These are phyloP conservation scores for Gigaspora rosea DNA, from an alignment of 192 early-diverging fungal genomes.

Conservation along the genomic window DNA sequence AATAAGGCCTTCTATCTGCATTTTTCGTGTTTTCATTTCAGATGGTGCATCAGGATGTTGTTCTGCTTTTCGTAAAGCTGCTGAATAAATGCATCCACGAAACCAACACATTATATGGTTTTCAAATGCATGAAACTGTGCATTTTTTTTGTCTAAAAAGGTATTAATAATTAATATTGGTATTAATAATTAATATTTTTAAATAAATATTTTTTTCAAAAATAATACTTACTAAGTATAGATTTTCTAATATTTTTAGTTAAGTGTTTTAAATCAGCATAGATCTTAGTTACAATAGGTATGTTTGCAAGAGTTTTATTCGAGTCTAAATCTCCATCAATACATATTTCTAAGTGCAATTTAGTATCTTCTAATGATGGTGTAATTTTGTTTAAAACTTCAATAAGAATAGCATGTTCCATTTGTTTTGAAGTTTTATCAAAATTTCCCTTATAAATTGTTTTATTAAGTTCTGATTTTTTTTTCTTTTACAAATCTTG, in stretches of 20 bases:
- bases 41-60: no score
- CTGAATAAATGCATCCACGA: no score
- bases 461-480: not conserved
- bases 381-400: not conserved
- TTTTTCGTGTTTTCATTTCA: no score
- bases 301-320: not conserved
- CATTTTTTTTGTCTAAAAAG: no score
- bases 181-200: no score
- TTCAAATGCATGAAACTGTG: no score
- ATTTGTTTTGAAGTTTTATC: not conserved
- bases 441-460: not conserved
- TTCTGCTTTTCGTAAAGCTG: no score
- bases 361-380: not conserved
- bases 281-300: not conserved
- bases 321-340: not conserved
- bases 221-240: no score
- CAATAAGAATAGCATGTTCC: not conserved
- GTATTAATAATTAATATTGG: no score
- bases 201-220: no score
- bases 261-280: not conserved
- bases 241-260: not conserved
- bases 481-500: not conserved
- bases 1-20: no score
- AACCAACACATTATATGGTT: no score
- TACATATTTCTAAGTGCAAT: not conserved